These are phyloP conservation scores for Fimicolochytrium jonesii DNA, from an alignment of 192 early-diverging fungal species.

Conservation along the genomic window DNA sequence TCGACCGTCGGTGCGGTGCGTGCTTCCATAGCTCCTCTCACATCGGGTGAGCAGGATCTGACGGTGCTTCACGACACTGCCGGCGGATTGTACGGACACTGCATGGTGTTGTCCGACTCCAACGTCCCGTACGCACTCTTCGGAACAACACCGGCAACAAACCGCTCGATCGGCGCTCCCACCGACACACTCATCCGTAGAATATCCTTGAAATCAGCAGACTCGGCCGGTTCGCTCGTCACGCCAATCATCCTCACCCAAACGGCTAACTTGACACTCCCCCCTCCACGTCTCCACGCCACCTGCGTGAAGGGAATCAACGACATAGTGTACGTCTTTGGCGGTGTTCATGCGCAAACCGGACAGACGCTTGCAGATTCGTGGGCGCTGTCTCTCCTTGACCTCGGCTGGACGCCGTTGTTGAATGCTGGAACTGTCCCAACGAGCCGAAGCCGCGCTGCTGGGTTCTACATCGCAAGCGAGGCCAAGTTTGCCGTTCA, in stretches of 20 bases:
- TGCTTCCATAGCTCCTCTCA: background rate
- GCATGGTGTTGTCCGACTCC: background rate
- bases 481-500: background rate
- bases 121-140: background rate
- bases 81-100: conserved; percentile 7
- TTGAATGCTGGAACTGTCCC: background rate
- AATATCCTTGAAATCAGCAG: background rate
- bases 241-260: background rate
- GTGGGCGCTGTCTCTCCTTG: background rate
- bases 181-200: background rate
- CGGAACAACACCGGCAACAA: background rate
- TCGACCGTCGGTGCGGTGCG: background rate
- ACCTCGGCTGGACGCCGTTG: background rate
- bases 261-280: background rate
- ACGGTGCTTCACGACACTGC: conserved; percentile 4
- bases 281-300: background rate
- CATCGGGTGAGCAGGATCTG: background rate
- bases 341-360: background rate
- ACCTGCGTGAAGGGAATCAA: background rate
- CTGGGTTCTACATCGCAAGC: background rate
- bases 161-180: too few relatives aligned
- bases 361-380: background rate
- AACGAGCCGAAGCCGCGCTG: background rate
- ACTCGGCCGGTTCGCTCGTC: background rate
- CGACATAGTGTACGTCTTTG: background rate